Percentiles rank a stretch among this genome's conserved stretches.
Conservation (phyloP, 352 stramenopile genomes). For the Phytophthora sp. region DNA sequence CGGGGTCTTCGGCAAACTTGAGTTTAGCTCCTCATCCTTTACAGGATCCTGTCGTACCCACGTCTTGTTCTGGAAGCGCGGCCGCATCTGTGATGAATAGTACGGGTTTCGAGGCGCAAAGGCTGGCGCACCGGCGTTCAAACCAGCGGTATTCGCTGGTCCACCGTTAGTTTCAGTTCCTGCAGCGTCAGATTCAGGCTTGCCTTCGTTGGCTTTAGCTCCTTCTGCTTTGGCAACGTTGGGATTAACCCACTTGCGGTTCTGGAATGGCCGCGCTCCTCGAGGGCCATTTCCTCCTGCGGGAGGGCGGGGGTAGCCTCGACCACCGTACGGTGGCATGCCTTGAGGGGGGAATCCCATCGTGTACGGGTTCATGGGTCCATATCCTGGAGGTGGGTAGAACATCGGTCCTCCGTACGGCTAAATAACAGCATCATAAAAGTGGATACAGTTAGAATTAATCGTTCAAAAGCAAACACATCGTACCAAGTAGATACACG, state of each 20-base stretch:
- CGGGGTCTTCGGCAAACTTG: constrained; percentile 78
- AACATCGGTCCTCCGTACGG: constrained; percentile 79
- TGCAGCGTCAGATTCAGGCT: constrained; percentile 19
- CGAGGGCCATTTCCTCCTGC: constrained; percentile 33
- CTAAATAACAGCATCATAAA: constrained; percentile 27
- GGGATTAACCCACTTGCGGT: constrained; percentile 87
- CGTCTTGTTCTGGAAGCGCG: constrained; percentile 89
- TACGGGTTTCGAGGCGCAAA: constrained; percentile 73
- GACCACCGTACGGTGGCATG: constrained; percentile 47
- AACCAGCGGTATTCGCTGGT: constrained; percentile 9
- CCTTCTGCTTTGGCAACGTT: constrained; percentile 67
- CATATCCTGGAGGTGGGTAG: constrained; percentile 67
- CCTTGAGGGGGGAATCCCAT: constrained; percentile 77
- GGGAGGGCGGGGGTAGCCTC: constrained; percentile 31
- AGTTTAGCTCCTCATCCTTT: constrained; percentile 77
- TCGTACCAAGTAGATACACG: too few relatives aligned
- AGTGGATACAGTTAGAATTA: constrained; percentile 17
- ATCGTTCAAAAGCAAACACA: too few relatives aligned
- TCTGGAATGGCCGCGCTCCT: constrained; percentile 72
- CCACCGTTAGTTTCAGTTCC: constrained; percentile 10
- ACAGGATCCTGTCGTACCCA: constrained; percentile 79
- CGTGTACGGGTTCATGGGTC: constrained; percentile 67
- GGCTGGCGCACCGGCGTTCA: constrained; percentile 42
- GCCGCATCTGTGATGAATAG: constrained; percentile 74
- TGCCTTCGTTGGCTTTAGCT: constrained; percentile 31